phyloP scores from a whole-genome alignment of 805 yeast genomes.

The Ogataea nonfermentans region DNA sequence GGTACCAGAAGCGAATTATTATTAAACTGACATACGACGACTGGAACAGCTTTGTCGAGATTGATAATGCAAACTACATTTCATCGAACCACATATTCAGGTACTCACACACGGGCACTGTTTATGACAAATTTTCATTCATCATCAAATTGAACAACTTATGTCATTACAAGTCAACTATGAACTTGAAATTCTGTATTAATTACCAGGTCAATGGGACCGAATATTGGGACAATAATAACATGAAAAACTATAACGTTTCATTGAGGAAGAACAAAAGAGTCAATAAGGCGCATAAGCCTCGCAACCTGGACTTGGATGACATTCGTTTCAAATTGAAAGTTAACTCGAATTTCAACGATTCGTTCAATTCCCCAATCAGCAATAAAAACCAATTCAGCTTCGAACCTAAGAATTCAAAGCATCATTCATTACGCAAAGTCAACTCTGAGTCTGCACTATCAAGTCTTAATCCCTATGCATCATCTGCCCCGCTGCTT shows the following conservation, averaged over 20 bases:
- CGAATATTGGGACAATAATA: conserved; percentile 42
- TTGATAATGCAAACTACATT: conserved; percentile 35
- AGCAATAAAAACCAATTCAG: conserved; percentile 11
- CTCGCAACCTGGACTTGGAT: conserved; percentile 23
- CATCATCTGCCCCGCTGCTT: conserved; percentile 11
- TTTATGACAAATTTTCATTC: conserved; percentile 47
- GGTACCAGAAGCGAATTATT: conserved; percentile 39
- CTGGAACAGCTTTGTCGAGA: conserved; percentile 39
- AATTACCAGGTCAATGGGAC: conserved; percentile 35
- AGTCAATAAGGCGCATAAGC: conserved; percentile 8
- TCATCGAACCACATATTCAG: conserved; percentile 41
- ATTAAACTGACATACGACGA: conserved; percentile 50
- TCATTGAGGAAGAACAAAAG: conserved; percentile 29
- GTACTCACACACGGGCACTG: conserved; percentile 32
- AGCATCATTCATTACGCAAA: conserved; percentile 28
- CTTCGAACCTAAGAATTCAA: conserved; percentile 26
- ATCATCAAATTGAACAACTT: conserved; percentile 41
- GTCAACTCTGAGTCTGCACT: conserved; percentile 33
- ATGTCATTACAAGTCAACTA: conserved; percentile 19
- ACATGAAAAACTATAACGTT: conserved; percentile 37
- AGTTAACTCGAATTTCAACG: conserved; percentile 30
- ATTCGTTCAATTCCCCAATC: conserved; percentile 21
- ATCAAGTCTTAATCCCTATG: conserved; percentile 13
- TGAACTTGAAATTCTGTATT: conserved; percentile 41
- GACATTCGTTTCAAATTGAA: conserved; percentile 32